These are phyloP conservation scores for Leccinum subtestaceum DNA, from an alignment of 768 basidiomycete genomes.

Conservation along the genomic window DNA sequence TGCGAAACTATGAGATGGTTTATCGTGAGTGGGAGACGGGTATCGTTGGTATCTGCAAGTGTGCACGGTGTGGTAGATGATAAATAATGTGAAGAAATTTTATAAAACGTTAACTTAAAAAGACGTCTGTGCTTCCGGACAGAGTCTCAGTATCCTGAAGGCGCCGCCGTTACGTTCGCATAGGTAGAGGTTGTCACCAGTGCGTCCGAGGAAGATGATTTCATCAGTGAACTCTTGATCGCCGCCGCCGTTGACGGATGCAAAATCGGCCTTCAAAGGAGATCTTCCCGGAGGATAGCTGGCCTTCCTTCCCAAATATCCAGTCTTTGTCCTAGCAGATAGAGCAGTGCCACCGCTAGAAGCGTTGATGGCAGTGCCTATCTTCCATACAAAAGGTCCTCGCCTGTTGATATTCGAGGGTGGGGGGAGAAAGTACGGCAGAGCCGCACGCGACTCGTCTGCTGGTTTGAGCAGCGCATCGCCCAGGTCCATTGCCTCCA, in stretches of 20 bases:
- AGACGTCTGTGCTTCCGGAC: constrained; percentile 37
- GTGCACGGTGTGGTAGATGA: constrained; percentile 21
- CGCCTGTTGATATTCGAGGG: constrained; percentile 63
- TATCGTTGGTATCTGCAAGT: constrained; percentile 30
- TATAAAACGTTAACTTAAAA: constrained; percentile 6
- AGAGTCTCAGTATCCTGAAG: constrained; percentile 73
- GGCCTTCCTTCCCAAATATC: constrained; percentile 47
- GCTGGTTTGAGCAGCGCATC: constrained; percentile 80
- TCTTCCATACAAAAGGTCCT: constrained; percentile 78
- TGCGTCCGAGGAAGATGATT: constrained; percentile 78
- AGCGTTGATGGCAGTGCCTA: constrained; percentile 63
- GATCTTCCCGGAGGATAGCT: constrained; percentile 48
- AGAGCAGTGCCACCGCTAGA: constrained; percentile 39
- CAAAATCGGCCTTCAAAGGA: constrained; percentile 50
- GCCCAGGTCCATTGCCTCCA: constrained; percentile 76
- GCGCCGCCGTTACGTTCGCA: constrained; percentile 73
- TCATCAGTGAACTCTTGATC: constrained; percentile 61
- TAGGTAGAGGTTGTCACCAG: constrained; percentile 72
- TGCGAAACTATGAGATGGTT: constrained; percentile 56
- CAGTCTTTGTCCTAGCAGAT: constrained; percentile 40
- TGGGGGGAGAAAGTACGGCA: constrained; percentile 71
- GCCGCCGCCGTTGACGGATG: constrained; percentile 48
- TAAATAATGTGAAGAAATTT: constrained; percentile 10
- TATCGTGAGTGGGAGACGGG: constrained; percentile 17
- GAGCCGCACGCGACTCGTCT: constrained; percentile 67